Conservation (phyloP, 768 basidiomycete species). For the Harrya chromipes region DNA sequence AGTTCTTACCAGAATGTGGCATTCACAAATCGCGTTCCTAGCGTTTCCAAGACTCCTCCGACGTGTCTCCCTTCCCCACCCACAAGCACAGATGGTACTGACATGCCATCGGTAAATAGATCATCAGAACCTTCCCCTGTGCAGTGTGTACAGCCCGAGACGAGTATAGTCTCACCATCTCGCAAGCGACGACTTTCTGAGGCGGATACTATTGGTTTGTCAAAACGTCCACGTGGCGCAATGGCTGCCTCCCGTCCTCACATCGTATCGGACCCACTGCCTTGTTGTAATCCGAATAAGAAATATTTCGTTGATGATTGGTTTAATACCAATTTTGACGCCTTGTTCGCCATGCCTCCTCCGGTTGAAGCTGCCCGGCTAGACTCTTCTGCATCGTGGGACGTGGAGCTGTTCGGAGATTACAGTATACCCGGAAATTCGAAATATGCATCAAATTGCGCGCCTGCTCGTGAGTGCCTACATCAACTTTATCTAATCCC, state of each 20-base stretch:
- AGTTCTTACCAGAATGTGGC: too few species aligned
- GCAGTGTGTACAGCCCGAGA: too few species aligned
- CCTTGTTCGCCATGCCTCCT: constrained; percentile 23
- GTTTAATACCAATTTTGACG: constrained; percentile 28
- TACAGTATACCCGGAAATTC: constrained; percentile 15
- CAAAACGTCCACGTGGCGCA: constrained; percentile 29
- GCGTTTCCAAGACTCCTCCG: too few species aligned
- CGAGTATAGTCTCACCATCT: neutral
- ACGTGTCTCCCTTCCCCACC: neutral
- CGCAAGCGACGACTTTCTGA: constrained; percentile 39
- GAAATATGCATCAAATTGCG: neutral
- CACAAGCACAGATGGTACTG: neutral
- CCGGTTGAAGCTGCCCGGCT: constrained; percentile 19
- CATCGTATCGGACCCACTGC: constrained; percentile 32
- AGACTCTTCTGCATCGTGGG: constrained; percentile 25
- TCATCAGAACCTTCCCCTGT: too few species aligned
- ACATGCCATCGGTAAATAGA: too few species aligned
- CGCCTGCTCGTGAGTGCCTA: neutral
- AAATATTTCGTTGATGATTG: constrained; percentile 33
- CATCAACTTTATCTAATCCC: too few species aligned
- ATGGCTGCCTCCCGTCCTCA: constrained; percentile 18
- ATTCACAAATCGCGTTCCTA: too few species aligned
- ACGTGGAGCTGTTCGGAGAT: constrained; percentile 34
- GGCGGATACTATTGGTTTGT: constrained; percentile 6
- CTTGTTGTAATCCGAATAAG: constrained; percentile 8